These are phyloP conservation scores for Beta corolliflora DNA, from an alignment of 179 eudicot species.

Conservation along the genomic window DNA sequence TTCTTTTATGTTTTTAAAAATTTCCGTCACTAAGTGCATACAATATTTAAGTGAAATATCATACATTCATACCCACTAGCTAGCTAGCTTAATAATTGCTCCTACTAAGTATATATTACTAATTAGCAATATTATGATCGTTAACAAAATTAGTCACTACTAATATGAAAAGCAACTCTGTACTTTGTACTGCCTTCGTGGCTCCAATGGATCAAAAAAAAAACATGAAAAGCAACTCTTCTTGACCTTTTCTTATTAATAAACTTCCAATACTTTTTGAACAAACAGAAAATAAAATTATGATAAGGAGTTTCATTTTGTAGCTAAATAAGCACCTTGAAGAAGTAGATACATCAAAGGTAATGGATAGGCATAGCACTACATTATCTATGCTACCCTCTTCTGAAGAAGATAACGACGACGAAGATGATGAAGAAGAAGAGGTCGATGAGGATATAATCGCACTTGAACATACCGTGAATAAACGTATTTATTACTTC, in stretches of 20 bases:
- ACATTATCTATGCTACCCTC: slow-evolving; percentile 41
- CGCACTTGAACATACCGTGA: slow-evolving; percentile 44
- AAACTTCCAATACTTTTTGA: neutral
- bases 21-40: neutral
- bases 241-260: neutral
- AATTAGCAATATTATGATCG: no score
- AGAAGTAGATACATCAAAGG: slow-evolving; percentile 26
- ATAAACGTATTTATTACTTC: slow-evolving; percentile 49
- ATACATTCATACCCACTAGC: no score
- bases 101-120: no score
- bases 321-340: slow-evolving; percentile 28
- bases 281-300: neutral
- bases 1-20: no score
- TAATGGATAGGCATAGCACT: slow-evolving; percentile 42
- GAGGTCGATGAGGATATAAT: slow-evolving; percentile 45
- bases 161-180: no score
- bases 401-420: slow-evolving; percentile 58
- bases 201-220: no score
- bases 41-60: neutral
- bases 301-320: neutral
- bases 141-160: neutral
- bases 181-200: no score
- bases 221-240: neutral
- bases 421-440: slow-evolving; percentile 46
- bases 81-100: no score